phyloP scores from a whole-genome alignment of 805 yeast species.

The Candida anglica region DNA sequence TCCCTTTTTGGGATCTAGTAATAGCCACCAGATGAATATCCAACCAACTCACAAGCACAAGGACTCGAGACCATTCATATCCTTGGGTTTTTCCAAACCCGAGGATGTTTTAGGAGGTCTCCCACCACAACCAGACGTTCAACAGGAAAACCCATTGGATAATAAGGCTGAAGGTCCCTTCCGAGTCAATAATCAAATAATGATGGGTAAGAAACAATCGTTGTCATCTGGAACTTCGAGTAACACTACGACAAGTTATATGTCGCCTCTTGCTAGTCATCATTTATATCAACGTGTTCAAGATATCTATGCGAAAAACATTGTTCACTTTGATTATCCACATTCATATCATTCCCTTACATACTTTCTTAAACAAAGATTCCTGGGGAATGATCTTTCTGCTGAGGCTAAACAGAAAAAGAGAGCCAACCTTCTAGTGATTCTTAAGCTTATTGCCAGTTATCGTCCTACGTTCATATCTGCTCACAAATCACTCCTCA shows the following conservation, averaged over 20 bases:
- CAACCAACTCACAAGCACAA: constrained; percentile 7
- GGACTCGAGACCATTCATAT: constrained; percentile 39
- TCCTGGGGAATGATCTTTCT: constrained; percentile 46
- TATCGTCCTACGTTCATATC: constrained; percentile 76
- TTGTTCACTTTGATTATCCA: constrained; percentile 57
- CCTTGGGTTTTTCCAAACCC: constrained; percentile 25
- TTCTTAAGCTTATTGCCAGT: constrained; percentile 57
- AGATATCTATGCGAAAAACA: constrained; percentile 45
- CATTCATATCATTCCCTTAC: constrained; percentile 60
- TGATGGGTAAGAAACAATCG: neutral
- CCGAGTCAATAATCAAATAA: neutral
- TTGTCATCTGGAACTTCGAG: too few species aligned
- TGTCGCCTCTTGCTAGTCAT: constrained; percentile 54
- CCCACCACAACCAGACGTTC: neutral
- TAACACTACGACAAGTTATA: constrained; percentile 35
- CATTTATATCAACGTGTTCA: constrained; percentile 50
- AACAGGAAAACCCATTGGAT: neutral
- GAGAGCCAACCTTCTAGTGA: constrained; percentile 31
- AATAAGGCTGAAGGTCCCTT: neutral
- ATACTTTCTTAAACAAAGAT: constrained; percentile 49
- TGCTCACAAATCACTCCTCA: constrained; percentile 62
- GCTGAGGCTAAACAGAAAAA: constrained; percentile 25
- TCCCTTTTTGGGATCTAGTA: too few species aligned
- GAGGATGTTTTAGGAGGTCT: neutral
- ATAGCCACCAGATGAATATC: too few species aligned